These are phyloP conservation scores for Erythrophleum fordii DNA, from an alignment of 306 rosid genomes.

Conservation along the genomic window DNA sequence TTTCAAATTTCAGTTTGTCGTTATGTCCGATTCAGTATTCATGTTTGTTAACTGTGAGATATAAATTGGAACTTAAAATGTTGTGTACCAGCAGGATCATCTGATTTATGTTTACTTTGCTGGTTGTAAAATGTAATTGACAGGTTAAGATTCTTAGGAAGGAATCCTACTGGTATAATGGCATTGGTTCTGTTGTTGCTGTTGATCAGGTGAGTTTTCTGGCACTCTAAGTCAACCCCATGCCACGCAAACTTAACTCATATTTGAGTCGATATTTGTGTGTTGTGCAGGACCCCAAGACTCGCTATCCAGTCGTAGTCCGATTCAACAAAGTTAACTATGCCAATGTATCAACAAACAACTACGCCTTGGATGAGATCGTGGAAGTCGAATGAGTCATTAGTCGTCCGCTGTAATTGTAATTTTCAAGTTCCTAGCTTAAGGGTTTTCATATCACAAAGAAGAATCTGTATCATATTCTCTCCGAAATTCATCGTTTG, in stretches of 20 bases:
- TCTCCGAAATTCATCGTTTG: constrained; percentile 38
- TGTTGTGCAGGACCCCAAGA: constrained; percentile 63
- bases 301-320: constrained; percentile 76
- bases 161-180: constrained; percentile 87
- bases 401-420: constrained; percentile 36
- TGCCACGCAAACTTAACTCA: not conserved
- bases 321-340: constrained; percentile 79
- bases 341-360: constrained; percentile 79
- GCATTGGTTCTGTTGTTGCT: constrained; percentile 70
- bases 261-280: constrained; percentile 13
- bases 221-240: not conserved
- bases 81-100: not conserved
- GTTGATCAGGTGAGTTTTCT: constrained; percentile 68
- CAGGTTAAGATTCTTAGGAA: constrained; percentile 80
- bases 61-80: not conserved
- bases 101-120: not conserved
- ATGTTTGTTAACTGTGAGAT: not conserved
- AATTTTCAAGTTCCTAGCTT: constrained; percentile 32
- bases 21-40: not conserved
- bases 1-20: not conserved
- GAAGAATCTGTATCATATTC: constrained; percentile 48
- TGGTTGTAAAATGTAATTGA: constrained; percentile 20
- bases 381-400: constrained; percentile 59
- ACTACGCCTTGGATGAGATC: constrained; percentile 82
- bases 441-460: constrained; percentile 29